Evolutionary conservation across 106 monocot genomes (phyloP), one percentile per base, ranked within the genome.

Genomic region (Apostasia shenzhenica): DNA sequence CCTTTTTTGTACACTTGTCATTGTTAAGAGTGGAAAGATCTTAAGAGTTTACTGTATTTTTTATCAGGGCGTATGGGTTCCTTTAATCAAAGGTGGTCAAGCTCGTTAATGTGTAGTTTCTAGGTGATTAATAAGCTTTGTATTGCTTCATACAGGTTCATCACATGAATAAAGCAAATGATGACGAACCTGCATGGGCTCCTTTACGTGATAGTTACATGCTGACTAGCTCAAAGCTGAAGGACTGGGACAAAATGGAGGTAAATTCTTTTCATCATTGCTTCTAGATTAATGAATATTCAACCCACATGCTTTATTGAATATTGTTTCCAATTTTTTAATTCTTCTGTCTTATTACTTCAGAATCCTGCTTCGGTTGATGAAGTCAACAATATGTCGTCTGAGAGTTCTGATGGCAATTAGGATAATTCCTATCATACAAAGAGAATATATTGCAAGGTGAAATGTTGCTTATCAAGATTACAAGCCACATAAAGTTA

Each of bases 231-330:
- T 85, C 94, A 5, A 95, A 95, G 63, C 62, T 91, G 73, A 95
- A 95, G 66, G 85, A 95, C 78, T 95, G 94, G 94, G 91, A 95
- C 76, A 91, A 88, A 76, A 75, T 88, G 85, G 48, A 74, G 49
- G 94, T 91, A 86, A 76, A 13, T 54, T 10, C 38, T 26, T 44
- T 45, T 13, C 10, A 51, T 44, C 59, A 47, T 41, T 58, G 2
- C 54, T 57, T 8, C 41, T 26, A 26, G 26, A 26, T 26, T 26
- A 26, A 26, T 26, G 26, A 26, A 26, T 26, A 26, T 26, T 26
- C 26, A 26, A 38, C 43, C 52, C 2, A 40, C 2, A 13, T 56
- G 14, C 3, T 11, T 38, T 14, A 54, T n/a, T 7, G 37, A 57
- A 66, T 14, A 51, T 26, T 55, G 45, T 50, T 63, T 66, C 5